Conservation (phyloP, 116 monocot genomes). For the Cymodocea nodosa region DNA sequence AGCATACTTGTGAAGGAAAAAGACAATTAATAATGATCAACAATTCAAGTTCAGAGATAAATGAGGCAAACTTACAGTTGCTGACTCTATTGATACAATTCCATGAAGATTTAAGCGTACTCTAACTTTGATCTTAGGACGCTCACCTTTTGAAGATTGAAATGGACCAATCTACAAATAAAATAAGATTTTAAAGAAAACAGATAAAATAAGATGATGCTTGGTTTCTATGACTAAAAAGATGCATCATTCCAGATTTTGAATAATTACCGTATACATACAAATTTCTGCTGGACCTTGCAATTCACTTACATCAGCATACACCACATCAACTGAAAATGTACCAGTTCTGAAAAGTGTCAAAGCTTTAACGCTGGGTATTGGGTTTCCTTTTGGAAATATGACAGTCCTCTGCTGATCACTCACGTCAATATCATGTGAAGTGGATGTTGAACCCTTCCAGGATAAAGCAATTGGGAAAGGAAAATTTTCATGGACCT, state of each 20-base stretch:
- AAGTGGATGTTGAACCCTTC: slow-evolving; percentile 35
- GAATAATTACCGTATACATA: slow-evolving; percentile 53
- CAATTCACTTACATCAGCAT: slow-evolving; percentile 31
- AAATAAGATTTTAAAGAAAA: neutral
- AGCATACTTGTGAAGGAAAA: neutral
- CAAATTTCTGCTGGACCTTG: slow-evolving; percentile 47
- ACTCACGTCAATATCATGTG: slow-evolving; percentile 20
- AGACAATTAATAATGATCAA: neutral
- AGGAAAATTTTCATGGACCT: slow-evolving; percentile 88
- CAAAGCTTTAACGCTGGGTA: slow-evolving; percentile 63
- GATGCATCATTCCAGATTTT: neutral
- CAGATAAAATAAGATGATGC: neutral
- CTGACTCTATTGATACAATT: slow-evolving; percentile 58
- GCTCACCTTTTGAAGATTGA: slow-evolving; percentile 51
- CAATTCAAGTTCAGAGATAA: neutral
- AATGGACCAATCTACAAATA: slow-evolving; percentile 72
- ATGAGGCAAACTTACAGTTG: slow-evolving; percentile 19
- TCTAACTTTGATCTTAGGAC: slow-evolving; percentile 73
- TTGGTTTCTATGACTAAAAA: neutral
- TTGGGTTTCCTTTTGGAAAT: slow-evolving; percentile 73
- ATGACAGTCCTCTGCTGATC: slow-evolving; percentile 42
- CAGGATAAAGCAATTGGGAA: slow-evolving; percentile 74
- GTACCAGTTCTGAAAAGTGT: slow-evolving; percentile 57
- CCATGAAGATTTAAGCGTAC: slow-evolving; percentile 71
- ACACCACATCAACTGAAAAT: slow-evolving; percentile 66